These are phyloP conservation scores for Coemansia sp. DNA, from an alignment of 371 early-diverging fungal species.

Conservation along the genomic window DNA sequence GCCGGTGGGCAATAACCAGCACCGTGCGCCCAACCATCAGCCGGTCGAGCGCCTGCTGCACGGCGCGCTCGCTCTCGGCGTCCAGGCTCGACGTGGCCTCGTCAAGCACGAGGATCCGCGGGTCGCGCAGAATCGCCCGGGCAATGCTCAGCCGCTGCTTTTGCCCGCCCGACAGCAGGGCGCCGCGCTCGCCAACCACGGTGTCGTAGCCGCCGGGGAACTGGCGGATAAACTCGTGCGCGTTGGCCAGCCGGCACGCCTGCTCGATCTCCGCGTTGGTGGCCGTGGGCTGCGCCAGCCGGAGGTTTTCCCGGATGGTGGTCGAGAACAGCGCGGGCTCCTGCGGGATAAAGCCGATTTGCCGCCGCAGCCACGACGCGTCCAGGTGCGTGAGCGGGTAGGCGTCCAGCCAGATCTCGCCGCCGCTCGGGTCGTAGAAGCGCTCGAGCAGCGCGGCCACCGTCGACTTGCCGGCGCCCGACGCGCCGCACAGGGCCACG, in stretches of 20 bases:
- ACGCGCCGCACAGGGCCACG: slow-evolving; percentile 67
- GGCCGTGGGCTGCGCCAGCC: slow-evolving; percentile 59
- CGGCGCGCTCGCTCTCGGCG: slow-evolving; percentile 67
- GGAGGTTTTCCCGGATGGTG: slow-evolving; percentile 74
- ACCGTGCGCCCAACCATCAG: slow-evolving; percentile 71
- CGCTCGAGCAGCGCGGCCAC: slow-evolving; percentile 65
- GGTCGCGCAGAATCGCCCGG: slow-evolving; percentile 69
- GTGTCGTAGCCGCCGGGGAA: slow-evolving; percentile 77
- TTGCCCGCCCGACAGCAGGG: slow-evolving; percentile 85
- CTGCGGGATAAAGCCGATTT: slow-evolving; percentile 75
- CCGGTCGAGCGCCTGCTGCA: slow-evolving; percentile 68
- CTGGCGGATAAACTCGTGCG: slow-evolving; percentile 61
- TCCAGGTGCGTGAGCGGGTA: slow-evolving; percentile 56
- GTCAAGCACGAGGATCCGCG: slow-evolving; percentile 76
- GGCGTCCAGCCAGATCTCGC: slow-evolving; percentile 63
- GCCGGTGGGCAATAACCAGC: slow-evolving; percentile 75
- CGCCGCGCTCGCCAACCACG: slow-evolving; percentile 67
- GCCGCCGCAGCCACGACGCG: slow-evolving; percentile 59
- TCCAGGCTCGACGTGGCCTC: slow-evolving; percentile 90
- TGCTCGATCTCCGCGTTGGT: slow-evolving; percentile 60
- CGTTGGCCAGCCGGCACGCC: slow-evolving; percentile 73
- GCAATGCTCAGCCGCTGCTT: slow-evolving; percentile 82
- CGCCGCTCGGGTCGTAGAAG: slow-evolving; percentile 64
- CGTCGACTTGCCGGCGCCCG: slow-evolving; percentile 70
- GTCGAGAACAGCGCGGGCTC: slow-evolving; percentile 75